Conservation (phyloP, 2,329 filamentous ascomycete species). For the Byssochlamys sp. region DNA sequence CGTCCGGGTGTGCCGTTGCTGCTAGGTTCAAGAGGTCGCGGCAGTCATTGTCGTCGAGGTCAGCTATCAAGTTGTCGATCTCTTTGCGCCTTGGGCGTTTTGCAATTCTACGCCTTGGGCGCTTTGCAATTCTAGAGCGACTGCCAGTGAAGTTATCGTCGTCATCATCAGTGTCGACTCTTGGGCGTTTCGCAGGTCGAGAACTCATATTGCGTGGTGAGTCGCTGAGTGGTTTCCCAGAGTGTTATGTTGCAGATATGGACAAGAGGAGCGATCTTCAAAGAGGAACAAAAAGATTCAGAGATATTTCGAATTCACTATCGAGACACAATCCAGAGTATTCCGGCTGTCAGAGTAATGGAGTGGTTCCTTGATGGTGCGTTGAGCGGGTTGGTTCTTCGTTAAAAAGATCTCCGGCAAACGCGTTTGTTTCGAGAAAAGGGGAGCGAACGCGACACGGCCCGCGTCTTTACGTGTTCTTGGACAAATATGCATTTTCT, state of each 20-base stretch:
- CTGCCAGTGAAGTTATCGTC: no score
- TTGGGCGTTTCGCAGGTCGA: neutral
- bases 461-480: neutral
- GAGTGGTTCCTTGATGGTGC: neutral
- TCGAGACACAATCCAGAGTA: neutral
- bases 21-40: neutral
- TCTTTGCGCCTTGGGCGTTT: neutral
- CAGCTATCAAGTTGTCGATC: neutral
- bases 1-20: neutral
- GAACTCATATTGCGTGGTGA: neutral
- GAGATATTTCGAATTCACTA: neutral
- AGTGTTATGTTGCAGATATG: neutral
- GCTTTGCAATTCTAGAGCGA: no score
- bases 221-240: neutral
- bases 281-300: no score
- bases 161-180: neutral
- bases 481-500: neutral
- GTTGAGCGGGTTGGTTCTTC: neutral
- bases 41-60: neutral
- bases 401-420: neutral
- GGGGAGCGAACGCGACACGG: neutral
- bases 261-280: neutral
- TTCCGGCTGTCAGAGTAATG: neutral
- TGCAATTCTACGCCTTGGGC: neutral
- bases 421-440: neutral